Evolutionary conservation across 306 rosid species (phyloP).

Genomic region (Hippophae tibetana): DNA sequence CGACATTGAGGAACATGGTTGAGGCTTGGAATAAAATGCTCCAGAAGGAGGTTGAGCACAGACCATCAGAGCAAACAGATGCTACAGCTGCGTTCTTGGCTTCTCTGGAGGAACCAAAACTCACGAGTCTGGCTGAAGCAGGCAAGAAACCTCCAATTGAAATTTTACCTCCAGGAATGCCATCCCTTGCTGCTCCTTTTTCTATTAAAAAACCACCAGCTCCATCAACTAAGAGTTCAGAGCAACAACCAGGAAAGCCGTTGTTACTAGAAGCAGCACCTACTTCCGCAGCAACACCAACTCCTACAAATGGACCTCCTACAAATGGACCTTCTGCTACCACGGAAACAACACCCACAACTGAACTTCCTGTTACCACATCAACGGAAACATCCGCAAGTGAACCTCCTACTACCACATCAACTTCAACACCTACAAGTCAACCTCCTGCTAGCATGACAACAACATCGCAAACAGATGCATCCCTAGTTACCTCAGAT

Average conservation of each 20-base stretch:
- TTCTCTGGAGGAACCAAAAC: conserved; percentile 92
- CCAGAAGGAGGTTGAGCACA: conserved; percentile 83
- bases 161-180: conserved; percentile 92
- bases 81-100: conserved; percentile 88
- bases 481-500: conserved; percentile 17
- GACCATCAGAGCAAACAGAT: conserved; percentile 56
- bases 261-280: conserved; percentile 77
- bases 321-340: conserved; percentile 36
- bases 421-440: conserved; percentile 26
- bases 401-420: conserved; percentile 27
- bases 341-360: conserved; percentile 35
- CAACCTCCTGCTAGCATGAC: conserved; percentile 22
- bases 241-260: conserved; percentile 55
- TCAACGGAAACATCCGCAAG: conserved; percentile 18
- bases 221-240: conserved; percentile 45
- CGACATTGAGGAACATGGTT: conserved; percentile 82
- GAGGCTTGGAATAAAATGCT: conserved; percentile 88
- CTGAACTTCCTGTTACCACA: conserved; percentile 34
- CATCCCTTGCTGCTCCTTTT: conserved; percentile 58
- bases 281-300: conserved; percentile 27
- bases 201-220: conserved; percentile 62
- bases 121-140: conserved; percentile 86
- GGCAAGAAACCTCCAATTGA: conserved; percentile 91
- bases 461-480: conserved; percentile 22
- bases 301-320: conserved; percentile 34